Percentiles rank a stretch among this genome's conserved stretches.
Evolutionary conservation across 2,329 filamentous ascomycete species (phyloP).

Genomic region (Amauroascus verrucosus): DNA sequence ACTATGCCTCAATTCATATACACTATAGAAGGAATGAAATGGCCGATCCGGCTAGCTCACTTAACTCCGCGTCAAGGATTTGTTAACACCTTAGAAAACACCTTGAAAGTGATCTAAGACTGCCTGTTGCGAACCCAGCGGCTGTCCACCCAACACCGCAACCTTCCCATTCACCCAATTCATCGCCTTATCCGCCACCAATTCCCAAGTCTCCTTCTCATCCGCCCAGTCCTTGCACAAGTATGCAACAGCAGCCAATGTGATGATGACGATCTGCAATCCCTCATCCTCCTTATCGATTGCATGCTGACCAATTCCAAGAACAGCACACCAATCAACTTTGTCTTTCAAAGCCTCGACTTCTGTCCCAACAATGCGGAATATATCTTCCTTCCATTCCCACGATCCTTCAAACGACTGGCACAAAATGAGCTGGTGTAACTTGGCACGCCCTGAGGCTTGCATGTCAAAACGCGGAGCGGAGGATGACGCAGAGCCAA

Average conservation of each 20-base stretch:
- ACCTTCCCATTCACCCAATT: constrained; percentile 32
- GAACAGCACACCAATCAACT: constrained; percentile 6
- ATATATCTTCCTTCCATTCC: constrained; percentile 27
- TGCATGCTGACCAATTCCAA: constrained; percentile 7
- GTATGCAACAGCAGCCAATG: constrained; percentile 40
- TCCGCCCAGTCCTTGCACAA: constrained; percentile 39
- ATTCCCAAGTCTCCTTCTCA: constrained; percentile 51
- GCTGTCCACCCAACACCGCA: not conserved
- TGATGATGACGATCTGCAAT: constrained; percentile 18
- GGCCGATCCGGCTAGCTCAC: too few species aligned
- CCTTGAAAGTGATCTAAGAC: not conserved
- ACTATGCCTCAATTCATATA: too few species aligned
- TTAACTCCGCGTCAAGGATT: too few species aligned
- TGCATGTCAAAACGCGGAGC: too few species aligned
- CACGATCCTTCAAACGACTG: constrained; percentile 51
- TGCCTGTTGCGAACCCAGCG: not conserved
- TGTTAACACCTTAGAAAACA: not conserved
- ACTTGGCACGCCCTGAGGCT: constrained; percentile 12
- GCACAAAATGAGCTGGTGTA: constrained; percentile 42
- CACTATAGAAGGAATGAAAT: too few species aligned
- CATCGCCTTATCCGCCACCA: constrained; percentile 52
- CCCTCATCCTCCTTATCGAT: constrained; percentile 8
- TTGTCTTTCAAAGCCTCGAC: not conserved
- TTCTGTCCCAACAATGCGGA: constrained; percentile 17
- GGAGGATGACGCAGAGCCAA: too few species aligned